Percentiles rank a stretch among this genome's conserved stretches.
Conservation (phyloP, 1,284 basidiomycete species). For the Limonomyces culmigenus region DNA sequence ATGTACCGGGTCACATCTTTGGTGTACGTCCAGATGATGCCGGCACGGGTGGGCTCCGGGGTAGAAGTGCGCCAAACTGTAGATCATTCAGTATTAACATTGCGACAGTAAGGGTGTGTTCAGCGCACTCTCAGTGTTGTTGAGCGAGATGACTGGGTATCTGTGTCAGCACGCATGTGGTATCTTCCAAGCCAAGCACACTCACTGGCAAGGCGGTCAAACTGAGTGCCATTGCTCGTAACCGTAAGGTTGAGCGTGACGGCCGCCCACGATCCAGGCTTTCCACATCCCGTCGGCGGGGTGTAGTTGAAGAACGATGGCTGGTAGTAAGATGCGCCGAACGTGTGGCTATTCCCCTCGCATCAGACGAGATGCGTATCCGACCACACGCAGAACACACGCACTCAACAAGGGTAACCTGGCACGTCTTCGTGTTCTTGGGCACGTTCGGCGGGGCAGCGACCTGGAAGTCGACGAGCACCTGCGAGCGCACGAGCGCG, state of each 20-base stretch:
- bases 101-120: background rate
- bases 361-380: no score
- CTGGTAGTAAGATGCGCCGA: slow-evolving; percentile 54
- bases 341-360: slow-evolving; percentile 52
- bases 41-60: slow-evolving; percentile 51
- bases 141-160: slow-evolving; percentile 29
- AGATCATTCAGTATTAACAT: background rate
- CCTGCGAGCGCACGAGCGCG: slow-evolving; percentile 16
- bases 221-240: slow-evolving; percentile 67
- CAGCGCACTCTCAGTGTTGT: background rate
- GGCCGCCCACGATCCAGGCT: slow-evolving; percentile 55
- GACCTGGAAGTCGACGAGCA: slow-evolving; percentile 57
- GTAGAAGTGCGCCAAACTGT: slow-evolving; percentile 66
- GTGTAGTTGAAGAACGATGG: slow-evolving; percentile 15
- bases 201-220: slow-evolving; percentile 54
- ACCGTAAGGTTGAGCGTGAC: slow-evolving; percentile 61
- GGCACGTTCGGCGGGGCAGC: slow-evolving; percentile 52
- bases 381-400: no score
- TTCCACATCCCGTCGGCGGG: slow-evolving; percentile 58
- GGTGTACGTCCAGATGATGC: slow-evolving; percentile 65
- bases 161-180: slow-evolving; percentile 61
- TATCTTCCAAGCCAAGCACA: no score
- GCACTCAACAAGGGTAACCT: slow-evolving; percentile 45
- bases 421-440: slow-evolving; percentile 38
- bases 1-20: slow-evolving; percentile 63